Percentiles rank a stretch among this genome's conserved stretches.
phyloP scores from a whole-genome alignment of 441 rosid genomes.

The Croton setiger region DNA sequence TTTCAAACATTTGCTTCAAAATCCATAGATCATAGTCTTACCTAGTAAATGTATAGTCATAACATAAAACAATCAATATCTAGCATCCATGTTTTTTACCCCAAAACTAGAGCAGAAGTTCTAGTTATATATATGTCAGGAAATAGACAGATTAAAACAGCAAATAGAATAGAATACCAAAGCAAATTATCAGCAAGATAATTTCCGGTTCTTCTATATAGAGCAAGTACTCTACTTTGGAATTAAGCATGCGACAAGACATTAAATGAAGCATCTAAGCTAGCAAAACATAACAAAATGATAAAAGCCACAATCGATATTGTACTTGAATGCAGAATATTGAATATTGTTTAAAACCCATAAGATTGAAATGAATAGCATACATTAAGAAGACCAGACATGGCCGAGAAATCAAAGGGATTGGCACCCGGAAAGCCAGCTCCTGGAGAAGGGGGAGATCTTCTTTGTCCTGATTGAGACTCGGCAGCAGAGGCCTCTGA shows the following conservation, averaged over 20 bases:
- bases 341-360: background rate
- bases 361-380: conserved; percentile 8
- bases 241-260: background rate
- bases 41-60: no score
- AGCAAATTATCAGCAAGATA: no score
- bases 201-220: no score
- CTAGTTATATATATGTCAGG: no score
- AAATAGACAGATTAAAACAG: no score
- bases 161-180: no score
- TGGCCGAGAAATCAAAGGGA: conserved; percentile 87
- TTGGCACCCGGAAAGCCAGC: conserved; percentile 38
- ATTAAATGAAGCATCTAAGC: background rate
- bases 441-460: conserved; percentile 37
- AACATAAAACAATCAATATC: no score
- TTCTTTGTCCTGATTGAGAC: conserved; percentile 35
- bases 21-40: no score
- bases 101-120: no score
- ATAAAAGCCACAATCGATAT: background rate
- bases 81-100: no score
- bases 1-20: no score
- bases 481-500: conserved; percentile 41
- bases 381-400: conserved; percentile 88
- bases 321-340: background rate
- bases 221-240: background rate
- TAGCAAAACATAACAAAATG: background rate